Percentiles rank a stretch among this genome's conserved stretches.
phyloP scores from a whole-genome alignment of 1,139 yeast species.

The Sugiyamaella castrensis region DNA sequence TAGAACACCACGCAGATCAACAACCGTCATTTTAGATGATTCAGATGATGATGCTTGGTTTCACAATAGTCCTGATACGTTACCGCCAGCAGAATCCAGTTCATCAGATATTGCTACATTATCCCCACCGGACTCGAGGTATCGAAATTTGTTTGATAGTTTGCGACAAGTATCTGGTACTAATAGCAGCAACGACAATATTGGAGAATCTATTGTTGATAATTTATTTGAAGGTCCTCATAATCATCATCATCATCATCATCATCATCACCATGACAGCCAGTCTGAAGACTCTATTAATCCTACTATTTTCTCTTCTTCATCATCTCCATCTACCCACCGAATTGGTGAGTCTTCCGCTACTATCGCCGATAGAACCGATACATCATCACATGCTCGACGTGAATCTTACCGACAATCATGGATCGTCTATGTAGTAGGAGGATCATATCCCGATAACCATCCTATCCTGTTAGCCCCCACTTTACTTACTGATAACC shows the following conservation, averaged over 20 bases:
- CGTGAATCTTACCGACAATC: conserved; percentile 34
- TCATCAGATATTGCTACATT: too few species aligned
- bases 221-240: neutral
- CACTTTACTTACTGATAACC: conserved; percentile 46
- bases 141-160: too few species aligned
- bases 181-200: neutral
- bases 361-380: neutral
- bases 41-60: too few species aligned
- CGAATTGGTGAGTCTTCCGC: neutral
- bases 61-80: too few species aligned
- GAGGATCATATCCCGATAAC: conserved; percentile 46
- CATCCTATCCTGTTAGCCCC: conserved; percentile 51
- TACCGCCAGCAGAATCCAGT: too few species aligned
- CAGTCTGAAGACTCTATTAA: neutral
- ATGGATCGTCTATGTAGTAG: conserved; percentile 52
- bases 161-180: too few species aligned
- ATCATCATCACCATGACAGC: too few species aligned
- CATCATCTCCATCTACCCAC: neutral
- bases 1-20: too few species aligned
- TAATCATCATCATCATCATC: neutral
- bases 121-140: too few species aligned
- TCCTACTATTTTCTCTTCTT: conserved; percentile 2
- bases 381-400: conserved; percentile 5
- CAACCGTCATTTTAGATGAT: too few species aligned
- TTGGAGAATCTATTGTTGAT: neutral